Conservation (phyloP, 2,329 filamentous ascomycete genomes). For the Cytospora schulzeri region DNA sequence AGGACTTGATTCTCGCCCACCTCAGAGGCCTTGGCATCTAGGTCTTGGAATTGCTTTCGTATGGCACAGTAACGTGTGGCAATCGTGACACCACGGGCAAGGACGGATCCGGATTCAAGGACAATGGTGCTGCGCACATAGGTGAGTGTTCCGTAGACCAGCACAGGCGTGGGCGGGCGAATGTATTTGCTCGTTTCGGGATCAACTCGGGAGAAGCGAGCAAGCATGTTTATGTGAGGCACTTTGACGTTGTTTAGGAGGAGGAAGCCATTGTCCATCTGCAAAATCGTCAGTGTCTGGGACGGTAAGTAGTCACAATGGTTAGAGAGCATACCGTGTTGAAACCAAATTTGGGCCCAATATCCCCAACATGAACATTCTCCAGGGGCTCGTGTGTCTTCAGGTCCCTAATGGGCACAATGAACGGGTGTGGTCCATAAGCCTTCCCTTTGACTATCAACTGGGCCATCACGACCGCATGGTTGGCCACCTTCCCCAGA, state of each 20-base stretch:
- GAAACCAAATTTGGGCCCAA: slow-evolving; percentile 79
- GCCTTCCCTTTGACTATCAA: slow-evolving; percentile 68
- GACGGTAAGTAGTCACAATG: neutral
- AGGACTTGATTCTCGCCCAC: slow-evolving; percentile 71
- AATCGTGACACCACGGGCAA: slow-evolving; percentile 77
- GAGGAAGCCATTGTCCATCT: slow-evolving; percentile 79
- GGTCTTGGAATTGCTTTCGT: slow-evolving; percentile 76
- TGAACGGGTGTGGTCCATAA: slow-evolving; percentile 76
- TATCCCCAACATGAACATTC: slow-evolving; percentile 75
- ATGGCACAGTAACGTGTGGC: slow-evolving; percentile 74
- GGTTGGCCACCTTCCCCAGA: slow-evolving; percentile 73
- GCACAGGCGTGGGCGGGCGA: slow-evolving; percentile 64
- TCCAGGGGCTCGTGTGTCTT: slow-evolving; percentile 70
- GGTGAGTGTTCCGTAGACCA: slow-evolving; percentile 76
- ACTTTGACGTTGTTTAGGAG: slow-evolving; percentile 77
- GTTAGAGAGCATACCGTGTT: slow-evolving; percentile 52
- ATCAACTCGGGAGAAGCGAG: slow-evolving; percentile 70
- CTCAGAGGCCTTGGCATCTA: slow-evolving; percentile 58
- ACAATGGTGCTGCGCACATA: slow-evolving; percentile 76
- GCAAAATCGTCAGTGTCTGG: neutral
- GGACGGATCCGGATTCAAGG: slow-evolving; percentile 69
- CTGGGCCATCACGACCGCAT: slow-evolving; percentile 79
- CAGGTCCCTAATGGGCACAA: slow-evolving; percentile 72
- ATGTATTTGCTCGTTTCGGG: slow-evolving; percentile 68
- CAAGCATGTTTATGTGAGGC: slow-evolving; percentile 73